phyloP scores from a whole-genome alignment of 805 yeast genomes.

The Cyberlindnera samutprakarnensis region DNA sequence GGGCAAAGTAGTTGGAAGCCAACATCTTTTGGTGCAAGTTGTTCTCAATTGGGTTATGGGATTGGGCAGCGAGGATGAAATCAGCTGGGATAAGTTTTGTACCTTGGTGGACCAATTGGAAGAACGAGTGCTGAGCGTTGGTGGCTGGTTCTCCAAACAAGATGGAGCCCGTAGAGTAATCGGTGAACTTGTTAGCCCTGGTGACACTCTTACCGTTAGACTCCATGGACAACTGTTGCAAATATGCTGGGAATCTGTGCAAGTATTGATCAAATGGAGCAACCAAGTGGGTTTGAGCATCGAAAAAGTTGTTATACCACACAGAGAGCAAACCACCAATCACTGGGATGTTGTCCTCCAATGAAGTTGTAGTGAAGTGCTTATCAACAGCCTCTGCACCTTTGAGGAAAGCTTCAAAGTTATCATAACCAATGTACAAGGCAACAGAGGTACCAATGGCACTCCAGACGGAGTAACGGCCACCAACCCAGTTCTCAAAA shows the following conservation, averaged over 20 bases:
- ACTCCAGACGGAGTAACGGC: slow-evolving; percentile 99
- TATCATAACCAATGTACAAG: slow-evolving; percentile 89
- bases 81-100: slow-evolving; percentile 96
- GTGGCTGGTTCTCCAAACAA: slow-evolving; percentile 98
- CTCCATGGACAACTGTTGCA: slow-evolving; percentile 98
- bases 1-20: slow-evolving; percentile 99
- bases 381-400: slow-evolving; percentile 98
- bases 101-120: slow-evolving; percentile 99
- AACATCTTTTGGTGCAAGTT: slow-evolving; percentile 96
- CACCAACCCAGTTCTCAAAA: slow-evolving; percentile 98
- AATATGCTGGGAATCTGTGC: slow-evolving; percentile 98
- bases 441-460: slow-evolving; percentile 97
- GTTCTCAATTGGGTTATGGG: slow-evolving; percentile 93
- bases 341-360: slow-evolving; percentile 87
- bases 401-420: slow-evolving; percentile 83
- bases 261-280: slow-evolving; percentile 98
- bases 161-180: slow-evolving; percentile 93
- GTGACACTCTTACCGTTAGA: slow-evolving; percentile 98
- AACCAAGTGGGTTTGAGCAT: slow-evolving; percentile 96
- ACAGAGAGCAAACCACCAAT: slow-evolving; percentile 90
- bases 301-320: slow-evolving; percentile 98
- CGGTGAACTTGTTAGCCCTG: slow-evolving; percentile 83
- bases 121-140: slow-evolving; percentile 98
- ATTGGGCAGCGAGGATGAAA: slow-evolving; percentile 93
- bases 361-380: slow-evolving; percentile 78